A percentile compares a stretch with the other conserved stretches of the same genome.
phyloP scores from a whole-genome alignment of 768 basidiomycete genomes.

The Podaxis carcinomalis region DNA sequence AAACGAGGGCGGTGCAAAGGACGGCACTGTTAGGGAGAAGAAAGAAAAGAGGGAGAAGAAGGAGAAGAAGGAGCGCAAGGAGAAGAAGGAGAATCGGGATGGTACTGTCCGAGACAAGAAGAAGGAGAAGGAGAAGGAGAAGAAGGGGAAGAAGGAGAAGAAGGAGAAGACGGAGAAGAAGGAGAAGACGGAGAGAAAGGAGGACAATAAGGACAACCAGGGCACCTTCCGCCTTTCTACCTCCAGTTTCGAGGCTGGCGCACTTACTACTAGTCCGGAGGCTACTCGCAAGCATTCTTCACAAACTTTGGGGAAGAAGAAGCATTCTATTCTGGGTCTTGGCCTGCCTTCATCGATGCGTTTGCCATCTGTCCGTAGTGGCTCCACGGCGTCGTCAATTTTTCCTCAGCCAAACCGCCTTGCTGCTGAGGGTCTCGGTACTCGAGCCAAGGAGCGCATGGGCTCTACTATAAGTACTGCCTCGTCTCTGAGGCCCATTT shows the following conservation, averaged over 20 bases:
- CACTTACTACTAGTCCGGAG: constrained; percentile 25
- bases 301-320: constrained; percentile 49
- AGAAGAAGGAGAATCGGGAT: constrained; percentile 21
- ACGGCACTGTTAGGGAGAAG: constrained; percentile 25
- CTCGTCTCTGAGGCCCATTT: constrained; percentile 33
- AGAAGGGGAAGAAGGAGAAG: constrained; percentile 13
- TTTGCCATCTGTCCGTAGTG: constrained; percentile 25
- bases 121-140: constrained; percentile 21
- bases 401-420: constrained; percentile 24
- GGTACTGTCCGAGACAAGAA: constrained; percentile 22
- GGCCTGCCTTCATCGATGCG: constrained; percentile 56
- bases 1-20: constrained; percentile 19
- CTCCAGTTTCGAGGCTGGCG: constrained; percentile 69
- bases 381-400: constrained; percentile 33
- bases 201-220: constrained; percentile 22
- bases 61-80: constrained; percentile 21
- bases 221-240: constrained; percentile 45
- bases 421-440: constrained; percentile 28
- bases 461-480: constrained; percentile 25
- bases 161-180: constrained; percentile 20
- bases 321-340: constrained; percentile 51
- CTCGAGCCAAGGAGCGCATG: constrained; percentile 20
- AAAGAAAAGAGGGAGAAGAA: constrained; percentile 28
- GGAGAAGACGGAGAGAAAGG: constrained; percentile 22
- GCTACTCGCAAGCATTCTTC: constrained; percentile 15